phyloP scores from a whole-genome alignment of 345 rosid genomes.

The Garcia nutans region DNA sequence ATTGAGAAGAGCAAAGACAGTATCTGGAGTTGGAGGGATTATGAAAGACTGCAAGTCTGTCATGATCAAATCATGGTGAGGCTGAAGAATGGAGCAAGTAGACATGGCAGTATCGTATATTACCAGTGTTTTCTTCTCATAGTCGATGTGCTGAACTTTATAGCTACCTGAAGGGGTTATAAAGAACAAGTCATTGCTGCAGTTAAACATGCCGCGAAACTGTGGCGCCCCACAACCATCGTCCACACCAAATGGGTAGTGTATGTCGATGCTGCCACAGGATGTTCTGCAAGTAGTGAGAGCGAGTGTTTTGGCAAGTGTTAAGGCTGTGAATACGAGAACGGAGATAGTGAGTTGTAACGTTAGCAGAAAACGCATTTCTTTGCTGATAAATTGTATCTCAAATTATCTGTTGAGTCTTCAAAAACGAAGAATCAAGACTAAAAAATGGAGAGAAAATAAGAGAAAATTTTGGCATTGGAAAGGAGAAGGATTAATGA shows the following conservation, averaged over 20 bases:
- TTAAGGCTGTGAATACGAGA: background rate
- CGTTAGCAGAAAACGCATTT: background rate
- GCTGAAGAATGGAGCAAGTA: slow-evolving; percentile 88
- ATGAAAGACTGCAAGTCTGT: slow-evolving; percentile 57
- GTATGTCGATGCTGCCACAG: slow-evolving; percentile 65
- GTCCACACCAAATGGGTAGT: slow-evolving; percentile 81
- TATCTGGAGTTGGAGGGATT: slow-evolving; percentile 81
- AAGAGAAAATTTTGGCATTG: slow-evolving; percentile 3
- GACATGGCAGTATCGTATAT: slow-evolving; percentile 92
- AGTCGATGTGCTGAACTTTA: slow-evolving; percentile 80
- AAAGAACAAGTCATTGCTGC: slow-evolving; percentile 66
- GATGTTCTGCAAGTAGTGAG: slow-evolving; percentile 43
- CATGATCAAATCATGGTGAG: slow-evolving; percentile 80
- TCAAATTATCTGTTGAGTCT: background rate
- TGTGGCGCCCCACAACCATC: slow-evolving; percentile 91
- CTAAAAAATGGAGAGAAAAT: background rate
- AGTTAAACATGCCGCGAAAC: slow-evolving; percentile 66
- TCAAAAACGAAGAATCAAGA: background rate
- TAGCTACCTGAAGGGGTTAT: slow-evolving; percentile 78
- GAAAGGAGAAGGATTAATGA: background rate
- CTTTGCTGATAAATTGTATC: background rate
- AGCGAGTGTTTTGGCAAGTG: background rate
- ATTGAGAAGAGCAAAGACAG: slow-evolving; percentile 78
- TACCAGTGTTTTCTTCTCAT: slow-evolving; percentile 49
- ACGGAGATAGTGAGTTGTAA: background rate